These are phyloP conservation scores for Acidiella bohemica DNA, from an alignment of 495 filamentous ascomycete species.

Conservation along the genomic window DNA sequence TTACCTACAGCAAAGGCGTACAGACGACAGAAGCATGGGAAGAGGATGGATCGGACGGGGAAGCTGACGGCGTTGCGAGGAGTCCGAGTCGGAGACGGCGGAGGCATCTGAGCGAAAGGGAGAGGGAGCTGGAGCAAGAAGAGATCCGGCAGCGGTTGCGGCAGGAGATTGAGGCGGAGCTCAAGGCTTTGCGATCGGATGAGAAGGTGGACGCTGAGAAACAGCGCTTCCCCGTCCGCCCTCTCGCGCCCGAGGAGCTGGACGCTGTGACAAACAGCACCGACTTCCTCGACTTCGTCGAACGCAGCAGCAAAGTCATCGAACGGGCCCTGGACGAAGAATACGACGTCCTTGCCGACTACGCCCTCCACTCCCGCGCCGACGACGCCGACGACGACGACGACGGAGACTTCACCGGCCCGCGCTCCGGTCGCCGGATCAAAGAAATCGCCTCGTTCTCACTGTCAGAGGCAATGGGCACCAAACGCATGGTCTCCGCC, in stretches of 20 bases:
- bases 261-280: constrained; percentile 81
- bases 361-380: constrained; percentile 57
- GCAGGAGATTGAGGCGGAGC: constrained; percentile 82
- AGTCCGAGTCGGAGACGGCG: constrained; percentile 30
- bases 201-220: constrained; percentile 34
- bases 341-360: constrained; percentile 92
- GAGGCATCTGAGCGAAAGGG: constrained; percentile 62
- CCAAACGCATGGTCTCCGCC: constrained; percentile 89
- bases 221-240: constrained; percentile 57
- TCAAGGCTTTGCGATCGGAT: constrained; percentile 48
- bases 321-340: constrained; percentile 86
- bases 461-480: constrained; percentile 80
- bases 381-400: constrained; percentile 60
- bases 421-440: constrained; percentile 65
- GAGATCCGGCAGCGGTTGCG: constrained; percentile 74
- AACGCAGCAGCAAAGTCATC: constrained; percentile 90
- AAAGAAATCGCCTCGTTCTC: constrained; percentile 85
- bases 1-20: constrained; percentile 90
- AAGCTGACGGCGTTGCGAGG: not conserved
- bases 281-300: constrained; percentile 91
- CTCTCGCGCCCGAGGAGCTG: constrained; percentile 72
- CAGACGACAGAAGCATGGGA: constrained; percentile 53
- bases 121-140: constrained; percentile 74
- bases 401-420: constrained; percentile 46
- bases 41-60: not conserved